Conservation (phyloP, 202 grass and related monocot species). For the Zoysia matrella region DNA sequence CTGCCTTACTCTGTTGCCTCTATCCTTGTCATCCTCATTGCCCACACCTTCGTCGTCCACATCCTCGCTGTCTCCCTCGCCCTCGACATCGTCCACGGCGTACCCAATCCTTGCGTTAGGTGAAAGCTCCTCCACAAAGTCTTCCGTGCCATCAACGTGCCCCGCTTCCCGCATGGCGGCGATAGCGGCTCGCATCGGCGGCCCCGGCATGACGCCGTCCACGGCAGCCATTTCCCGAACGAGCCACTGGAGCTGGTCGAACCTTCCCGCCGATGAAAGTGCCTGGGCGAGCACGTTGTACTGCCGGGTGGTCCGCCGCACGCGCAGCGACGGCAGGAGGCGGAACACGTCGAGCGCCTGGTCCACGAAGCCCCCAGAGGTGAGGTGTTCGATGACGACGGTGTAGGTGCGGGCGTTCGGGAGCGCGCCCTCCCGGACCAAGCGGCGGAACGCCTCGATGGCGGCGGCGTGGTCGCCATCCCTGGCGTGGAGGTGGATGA, state of each 20-base stretch:
- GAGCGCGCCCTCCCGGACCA: conserved; percentile 71
- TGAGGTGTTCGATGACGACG: conserved; percentile 63
- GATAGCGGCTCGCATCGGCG: conserved; percentile 56
- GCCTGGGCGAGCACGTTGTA: conserved; percentile 79
- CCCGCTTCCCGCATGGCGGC: conserved; percentile 63
- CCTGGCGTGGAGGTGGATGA: conserved; percentile 65
- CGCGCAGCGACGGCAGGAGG: conserved; percentile 67
- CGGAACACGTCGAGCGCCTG: conserved; percentile 67
- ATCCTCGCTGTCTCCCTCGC: conserved; percentile 38
- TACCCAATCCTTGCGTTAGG: conserved; percentile 64
- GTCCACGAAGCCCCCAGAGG: conserved; percentile 55
- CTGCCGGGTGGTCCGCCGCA: conserved; percentile 60
- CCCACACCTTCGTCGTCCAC: conserved; percentile 21
- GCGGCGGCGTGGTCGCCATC: conserved; percentile 52
- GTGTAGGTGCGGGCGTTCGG: conserved; percentile 62
- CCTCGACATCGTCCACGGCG: conserved; percentile 49
- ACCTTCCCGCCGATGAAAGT: conserved; percentile 40
- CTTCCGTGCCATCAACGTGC: conserved; percentile 60
- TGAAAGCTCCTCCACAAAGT: conserved; percentile 60
- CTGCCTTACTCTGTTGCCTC: conserved; percentile 22
- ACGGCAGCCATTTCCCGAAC: conserved; percentile 64
- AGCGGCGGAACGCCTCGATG: conserved; percentile 62
- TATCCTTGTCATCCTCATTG: not conserved
- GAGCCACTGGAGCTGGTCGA: conserved; percentile 62
- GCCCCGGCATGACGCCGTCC: conserved; percentile 76